Conservation (phyloP, 2,329 filamentous ascomycete genomes). For the Penicillium sp. region DNA sequence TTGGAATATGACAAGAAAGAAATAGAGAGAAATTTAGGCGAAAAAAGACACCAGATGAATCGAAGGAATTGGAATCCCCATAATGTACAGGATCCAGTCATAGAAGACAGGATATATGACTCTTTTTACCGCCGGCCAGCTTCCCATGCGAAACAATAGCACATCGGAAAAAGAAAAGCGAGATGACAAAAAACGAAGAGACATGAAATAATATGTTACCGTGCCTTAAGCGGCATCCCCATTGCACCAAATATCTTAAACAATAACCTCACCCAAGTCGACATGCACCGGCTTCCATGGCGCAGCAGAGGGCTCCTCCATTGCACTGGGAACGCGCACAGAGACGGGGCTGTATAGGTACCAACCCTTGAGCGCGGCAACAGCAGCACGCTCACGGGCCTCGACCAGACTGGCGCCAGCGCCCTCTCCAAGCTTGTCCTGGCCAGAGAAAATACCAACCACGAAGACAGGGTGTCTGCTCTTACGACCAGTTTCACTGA, state of each 20-base stretch:
- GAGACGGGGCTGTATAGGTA: conserved; percentile 86
- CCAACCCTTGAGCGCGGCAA: conserved; percentile 87
- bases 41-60: conserved; percentile 37
- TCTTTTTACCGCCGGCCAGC: conserved; percentile 23
- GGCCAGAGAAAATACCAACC: conserved; percentile 89
- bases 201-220: conserved; percentile 25
- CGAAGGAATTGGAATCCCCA: conserved; percentile 36
- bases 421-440: conserved; percentile 91
- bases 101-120: conserved; percentile 27
- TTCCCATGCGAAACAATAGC: conserved; percentile 29
- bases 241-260: conserved; percentile 35
- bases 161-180: conserved; percentile 28
- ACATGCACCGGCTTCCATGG: conserved; percentile 69
- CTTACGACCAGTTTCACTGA: conserved; percentile 85
- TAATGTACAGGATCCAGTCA: conserved; percentile 43
- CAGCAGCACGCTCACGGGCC: conserved; percentile 76
- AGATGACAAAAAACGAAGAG: conserved; percentile 25
- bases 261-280: conserved; percentile 71
- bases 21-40: conserved; percentile 19
- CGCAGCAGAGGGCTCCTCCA: conserved; percentile 61
- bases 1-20: conserved; percentile 3
- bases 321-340: conserved; percentile 69
- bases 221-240: conserved; percentile 10
- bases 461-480: conserved; percentile 88
- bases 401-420: conserved; percentile 75